Base-by-base conservation (phyloP, 495 filamentous ascomycete genomes). In the Sordaria brevicollis region DNA sequence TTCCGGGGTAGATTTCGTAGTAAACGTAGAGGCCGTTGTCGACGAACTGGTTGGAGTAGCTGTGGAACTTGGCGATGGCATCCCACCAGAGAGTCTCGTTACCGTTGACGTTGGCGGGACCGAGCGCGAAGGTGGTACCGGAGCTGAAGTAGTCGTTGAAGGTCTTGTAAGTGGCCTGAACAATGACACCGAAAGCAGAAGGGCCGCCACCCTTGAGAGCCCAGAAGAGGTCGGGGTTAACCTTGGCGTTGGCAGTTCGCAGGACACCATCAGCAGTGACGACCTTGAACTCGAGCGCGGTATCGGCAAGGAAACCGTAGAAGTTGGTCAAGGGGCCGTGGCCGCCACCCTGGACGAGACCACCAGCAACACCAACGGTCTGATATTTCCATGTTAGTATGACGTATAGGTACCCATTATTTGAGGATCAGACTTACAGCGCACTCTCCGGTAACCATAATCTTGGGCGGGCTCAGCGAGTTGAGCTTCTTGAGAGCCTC, bases 151-250 rank as follows among this genome's bases (percentile, higher is more conserved):
- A 74, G 38, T 84, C 84, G 49, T 72, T 71, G 69, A 82, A 83
- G 39, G 80, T 84, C 73, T 85, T 86, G 68, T 84, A 79, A 6
- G 82, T 84, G 4, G 81, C 78, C 33, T 84, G 85, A 49, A 82
- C 79, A 19, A 90, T 86, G 31, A 89, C 82, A 5, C 81, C 89
- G 62, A 83, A 90, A 6, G 86, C 81, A 1, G 85, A 83, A 4
- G 82, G 86, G 10, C 87, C 88, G 13, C 88, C 88, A 15, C 88
- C 89, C 39, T 81, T 82, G 1, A 90, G 78, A 3, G 88, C 89
- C 88, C 85, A 90, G 81, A 89, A 91, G 10, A 90, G 84, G 49
- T 91, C 89, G 0, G 84, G 70, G 69, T 90, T 82, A 37, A 76
- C 79, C 15, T 78, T 72, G 11, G 83, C 73, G 38, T 83, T 85